Base-by-base conservation (phyloP, 2,329 filamentous ascomycete species). In the Tricladium varicosporioides region DNA sequence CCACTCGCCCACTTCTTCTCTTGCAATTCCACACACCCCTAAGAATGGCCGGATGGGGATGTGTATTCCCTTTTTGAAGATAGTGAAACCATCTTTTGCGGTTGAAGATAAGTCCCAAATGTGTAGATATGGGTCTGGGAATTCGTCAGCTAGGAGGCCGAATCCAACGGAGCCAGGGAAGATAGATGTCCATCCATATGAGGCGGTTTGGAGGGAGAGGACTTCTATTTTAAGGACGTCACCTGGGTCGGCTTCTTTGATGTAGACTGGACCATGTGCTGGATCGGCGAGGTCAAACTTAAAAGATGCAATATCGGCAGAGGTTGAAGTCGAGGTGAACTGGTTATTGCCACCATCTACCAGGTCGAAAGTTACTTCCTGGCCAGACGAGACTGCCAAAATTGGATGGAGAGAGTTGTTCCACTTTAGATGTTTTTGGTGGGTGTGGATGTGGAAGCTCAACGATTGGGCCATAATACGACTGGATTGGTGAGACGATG, bases 101-200 rank as follows among this genome's bases (percentile, higher is more conserved):
- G 62, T 56, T 0, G 64, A 70, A 14, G 73, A 67, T 27, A 82
- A 65, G 44, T 78, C 71, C 78, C 78, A 81, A 47, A 81, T 76
- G 61, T 80, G 79, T 57, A 82, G 68, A 11, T 66, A 63, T 10
- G 74, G 68, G 2, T 75, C 69, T 0, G 72, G 67, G 54, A 77
- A 81, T 48, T 81, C 78, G 48, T 80, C 77, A 2, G 72, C 68
- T 13, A 82, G 65, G 7, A 82, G 72, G 2, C 80, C 80, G 60
- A 81, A 81, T 15, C 71, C 56, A 0, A 76, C 75, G 54, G 79
- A 78, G 27, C 72, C 36, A 0, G 76, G 76, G 50, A 82, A 72
- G 31, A 81, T 73, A n/a, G 74, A 76, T 0, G 79, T 80, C 79
- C 79, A 82, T 31, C 79, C 80, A 71, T 76, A 81, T 53, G 72